Evolutionary conservation across 1,284 basidiomycete genomes (phyloP).

Genomic region (Melampsora larici-populina): DNA sequence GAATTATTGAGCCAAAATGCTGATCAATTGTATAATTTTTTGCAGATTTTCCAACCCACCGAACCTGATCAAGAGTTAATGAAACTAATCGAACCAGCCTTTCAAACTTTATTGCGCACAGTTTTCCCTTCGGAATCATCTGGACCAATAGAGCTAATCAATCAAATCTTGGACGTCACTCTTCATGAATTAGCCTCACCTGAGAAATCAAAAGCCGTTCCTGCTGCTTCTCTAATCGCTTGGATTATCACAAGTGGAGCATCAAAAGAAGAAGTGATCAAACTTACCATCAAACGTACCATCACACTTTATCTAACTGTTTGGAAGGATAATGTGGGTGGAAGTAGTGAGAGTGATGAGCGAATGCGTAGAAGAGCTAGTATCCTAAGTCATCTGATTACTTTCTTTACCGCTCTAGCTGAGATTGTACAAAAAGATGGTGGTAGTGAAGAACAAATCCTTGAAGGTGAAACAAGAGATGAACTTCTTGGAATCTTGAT

Average conservation of each 20-base stretch:
- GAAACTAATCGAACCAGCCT: constrained; percentile 66
- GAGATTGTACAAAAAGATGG: background rate
- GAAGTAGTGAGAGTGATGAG: constrained; percentile 9
- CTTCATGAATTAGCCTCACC: constrained; percentile 74
- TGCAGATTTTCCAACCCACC: constrained; percentile 82
- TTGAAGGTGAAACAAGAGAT: constrained; percentile 1
- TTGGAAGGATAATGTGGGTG: constrained; percentile 20
- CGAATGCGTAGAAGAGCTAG: constrained; percentile 11
- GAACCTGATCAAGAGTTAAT: constrained; percentile 65
- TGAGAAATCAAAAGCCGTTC: constrained; percentile 82
- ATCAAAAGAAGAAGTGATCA: constrained; percentile 18
- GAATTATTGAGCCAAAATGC: background rate
- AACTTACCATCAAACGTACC: constrained; percentile 11
- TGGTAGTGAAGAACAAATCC: no score
- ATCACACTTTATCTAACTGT: constrained; percentile 12
- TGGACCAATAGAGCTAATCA: constrained; percentile 60
- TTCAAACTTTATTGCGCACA: constrained; percentile 68
- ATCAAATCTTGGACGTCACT: constrained; percentile 73
- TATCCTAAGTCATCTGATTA: constrained; percentile 27
- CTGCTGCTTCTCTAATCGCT: constrained; percentile 70
- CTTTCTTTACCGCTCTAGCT: constrained; percentile 25
- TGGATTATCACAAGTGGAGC: constrained; percentile 39
- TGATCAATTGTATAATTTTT: background rate
- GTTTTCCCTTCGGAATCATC: constrained; percentile 60
- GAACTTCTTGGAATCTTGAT: constrained; percentile 27